phyloP scores from a whole-genome alignment of 1,284 basidiomycete genomes.

The Ustilago hordei region DNA sequence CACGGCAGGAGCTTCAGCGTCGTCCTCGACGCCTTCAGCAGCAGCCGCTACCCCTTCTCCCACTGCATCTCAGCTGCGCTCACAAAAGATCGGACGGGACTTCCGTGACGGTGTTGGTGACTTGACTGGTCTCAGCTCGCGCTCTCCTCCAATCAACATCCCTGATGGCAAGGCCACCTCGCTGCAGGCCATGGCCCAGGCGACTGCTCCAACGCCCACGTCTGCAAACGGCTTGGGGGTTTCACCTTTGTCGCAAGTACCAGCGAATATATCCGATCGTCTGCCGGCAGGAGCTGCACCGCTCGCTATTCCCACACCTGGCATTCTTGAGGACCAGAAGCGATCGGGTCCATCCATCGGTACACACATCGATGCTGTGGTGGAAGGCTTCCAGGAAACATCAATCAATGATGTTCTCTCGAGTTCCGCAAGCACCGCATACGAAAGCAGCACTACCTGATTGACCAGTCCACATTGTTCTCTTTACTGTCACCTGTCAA shows the following conservation, averaged over 20 bases:
- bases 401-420: conserved; percentile 45
- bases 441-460: conserved; percentile 19
- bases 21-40: conserved; percentile 15
- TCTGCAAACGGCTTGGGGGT: conserved; percentile 16
- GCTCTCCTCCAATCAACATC: conserved; percentile 35
- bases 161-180: conserved; percentile 29
- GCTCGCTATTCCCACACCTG: conserved; percentile 39
- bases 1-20: conserved; percentile 20
- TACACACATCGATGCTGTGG: conserved; percentile 40
- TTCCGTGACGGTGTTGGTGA: conserved; percentile 52
- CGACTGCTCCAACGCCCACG: conserved; percentile 34
- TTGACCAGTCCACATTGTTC: neutral
- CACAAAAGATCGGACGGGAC: conserved; percentile 45
- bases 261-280: conserved; percentile 19
- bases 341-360: conserved; percentile 22
- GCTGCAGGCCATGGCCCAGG: conserved; percentile 19
- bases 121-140: conserved; percentile 50
- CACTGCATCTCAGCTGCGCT: conserved; percentile 27
- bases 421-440: conserved; percentile 21
- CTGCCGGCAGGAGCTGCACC: conserved; percentile 48
- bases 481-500: conserved; percentile 23
- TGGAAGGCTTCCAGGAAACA: conserved; percentile 33
- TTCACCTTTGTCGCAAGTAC: conserved; percentile 12
- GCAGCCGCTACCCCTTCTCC: conserved; percentile 10
- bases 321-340: conserved; percentile 44